Evolutionary conservation across 495 filamentous ascomycete species (phyloP).

Genomic region (Cryomyces antarcticus): DNA sequence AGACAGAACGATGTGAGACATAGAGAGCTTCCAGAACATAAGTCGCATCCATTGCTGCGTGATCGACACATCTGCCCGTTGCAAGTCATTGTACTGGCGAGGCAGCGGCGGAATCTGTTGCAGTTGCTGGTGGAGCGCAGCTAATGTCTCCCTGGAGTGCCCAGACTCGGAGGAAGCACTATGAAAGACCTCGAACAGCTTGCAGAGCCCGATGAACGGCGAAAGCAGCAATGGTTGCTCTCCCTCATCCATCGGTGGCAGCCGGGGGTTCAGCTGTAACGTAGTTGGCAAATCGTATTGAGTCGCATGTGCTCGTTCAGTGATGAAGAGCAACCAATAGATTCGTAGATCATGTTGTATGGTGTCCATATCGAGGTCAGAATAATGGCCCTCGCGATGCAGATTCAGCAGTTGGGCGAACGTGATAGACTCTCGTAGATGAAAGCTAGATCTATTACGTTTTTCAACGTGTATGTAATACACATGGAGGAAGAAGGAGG

Average conservation of each 20-base stretch:
- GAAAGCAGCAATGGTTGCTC: conserved; percentile 19
- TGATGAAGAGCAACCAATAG: conserved; percentile 26
- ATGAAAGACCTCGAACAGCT: conserved; percentile 24
- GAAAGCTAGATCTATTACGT: conserved; percentile 20
- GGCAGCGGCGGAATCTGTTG: conserved; percentile 14
- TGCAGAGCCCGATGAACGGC: conserved; percentile 25
- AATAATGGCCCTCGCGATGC: conserved; percentile 21
- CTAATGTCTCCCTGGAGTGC: conserved; percentile 10
- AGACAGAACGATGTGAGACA: conserved; percentile 6
- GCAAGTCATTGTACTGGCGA: conserved; percentile 19
- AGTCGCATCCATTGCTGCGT: conserved; percentile 30
- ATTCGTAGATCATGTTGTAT: conserved; percentile 23
- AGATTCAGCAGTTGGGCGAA: conserved; percentile 26
- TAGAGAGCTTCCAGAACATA: conserved; percentile 23
- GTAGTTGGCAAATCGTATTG: conserved; percentile 25
- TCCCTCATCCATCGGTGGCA: conserved; percentile 14
- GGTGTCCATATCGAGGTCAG: conserved; percentile 9
- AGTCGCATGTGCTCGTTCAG: conserved; percentile 25
- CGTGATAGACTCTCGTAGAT: conserved; percentile 25
- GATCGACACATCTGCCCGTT: conserved; percentile 26
- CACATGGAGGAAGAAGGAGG: conserved; percentile 26
- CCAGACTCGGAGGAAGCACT: conserved; percentile 12
- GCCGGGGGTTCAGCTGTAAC: conserved; percentile 16
- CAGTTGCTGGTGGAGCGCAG: conserved; percentile 18
- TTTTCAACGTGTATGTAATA: conserved; percentile 26